Evolutionary conservation across 176 grass and related monocot genomes (phyloP), one percentile per base, ranked within the genome.

Genomic region (Triticum timopheevii): DNA sequence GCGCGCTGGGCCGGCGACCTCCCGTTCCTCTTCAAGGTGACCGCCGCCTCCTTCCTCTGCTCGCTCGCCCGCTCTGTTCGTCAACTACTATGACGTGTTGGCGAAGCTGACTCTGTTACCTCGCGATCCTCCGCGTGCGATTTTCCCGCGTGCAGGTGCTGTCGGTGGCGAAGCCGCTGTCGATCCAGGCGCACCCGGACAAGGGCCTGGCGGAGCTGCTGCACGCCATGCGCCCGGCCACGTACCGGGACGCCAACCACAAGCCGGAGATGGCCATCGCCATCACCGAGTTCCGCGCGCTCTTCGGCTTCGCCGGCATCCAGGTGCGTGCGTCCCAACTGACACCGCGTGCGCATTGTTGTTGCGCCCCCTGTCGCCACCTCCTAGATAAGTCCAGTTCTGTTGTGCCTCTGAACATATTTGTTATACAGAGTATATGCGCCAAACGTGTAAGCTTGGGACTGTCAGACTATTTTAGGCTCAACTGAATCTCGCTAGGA

Each of bases 201-300:
- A 99, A 99, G 89, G 65, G 87, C 4, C 89, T 96, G 65, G 97
- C 97, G 24, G 83, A 86, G 88, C 27, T 85, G 64, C 90, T 98
- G 35, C 93, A 98, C 81, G 85, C 54, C 22, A 80, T 82, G 89
- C 89, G 90, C 13, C 94, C 97, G 4, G 89, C 75, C 77, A 84
- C 89, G 10, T 99, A 99, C 84, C 90, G 85, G 82, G 97, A 99
- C 83, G 80, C 52, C 54, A 99, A 96, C 80, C 94, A 99, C 82
- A 99, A 99, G 85, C 97, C 97, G 10, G 97, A 99, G 78, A 94
- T 99, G 97, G 94, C 97, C 45, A 92, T 99, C 80, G 97, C 94
- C 73, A 17, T 99, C 84, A 96, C 97, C 1, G 92, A 99, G 52
- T 99, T 99, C 89, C 95, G 87, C 63, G 94, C 92, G 25, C 83